phyloP scores from a whole-genome alignment of 2,329 filamentous ascomycete species.

The Zelopaecilomyces penicillatus region DNA sequence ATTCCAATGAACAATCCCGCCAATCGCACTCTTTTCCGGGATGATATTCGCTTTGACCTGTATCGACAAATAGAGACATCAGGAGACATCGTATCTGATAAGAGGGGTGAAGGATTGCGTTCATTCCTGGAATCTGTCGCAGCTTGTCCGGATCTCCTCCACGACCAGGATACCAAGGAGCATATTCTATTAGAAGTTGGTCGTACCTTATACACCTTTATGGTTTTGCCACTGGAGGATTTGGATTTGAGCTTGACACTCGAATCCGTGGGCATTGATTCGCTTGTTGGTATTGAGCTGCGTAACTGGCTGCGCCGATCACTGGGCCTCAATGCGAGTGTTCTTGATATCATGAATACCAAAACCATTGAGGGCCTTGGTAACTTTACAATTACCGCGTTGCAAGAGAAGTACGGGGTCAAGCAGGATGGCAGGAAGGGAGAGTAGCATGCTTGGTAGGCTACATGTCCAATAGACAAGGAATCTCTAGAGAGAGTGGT shows the following conservation, averaged over 20 bases:
- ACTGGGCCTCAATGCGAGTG: slow-evolving; percentile 7
- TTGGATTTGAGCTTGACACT: slow-evolving; percentile 8
- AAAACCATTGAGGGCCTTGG: no score
- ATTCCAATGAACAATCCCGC: slow-evolving; percentile 1
- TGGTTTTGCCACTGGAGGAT: slow-evolving; percentile 7
- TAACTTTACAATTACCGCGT: no score
- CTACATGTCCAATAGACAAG: no score
- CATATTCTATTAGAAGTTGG: not conserved
- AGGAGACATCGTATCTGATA: not conserved
- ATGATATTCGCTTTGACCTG: slow-evolving; percentile 2
- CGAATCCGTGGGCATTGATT: slow-evolving; percentile 10
- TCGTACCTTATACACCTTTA: slow-evolving; percentile 6
- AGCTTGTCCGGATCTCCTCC: slow-evolving; percentile 4
- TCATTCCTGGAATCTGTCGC: not conserved
- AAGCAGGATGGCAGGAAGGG: no score
- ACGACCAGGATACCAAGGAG: slow-evolving; percentile 19
- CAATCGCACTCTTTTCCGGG: not conserved
- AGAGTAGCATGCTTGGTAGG: no score
- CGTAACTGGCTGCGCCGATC: slow-evolving; percentile 13
- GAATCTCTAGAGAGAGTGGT: no score
- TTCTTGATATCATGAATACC: slow-evolving; percentile 6
- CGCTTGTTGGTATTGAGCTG: slow-evolving; percentile 12
- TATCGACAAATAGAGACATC: slow-evolving; percentile 1
- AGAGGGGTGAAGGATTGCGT: no score
- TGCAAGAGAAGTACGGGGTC: no score